Percentiles rank a stretch among this genome's conserved stretches.
Evolutionary conservation across 768 basidiomycete genomes (phyloP).

Genomic region (Kwoniella dejecticola): DNA sequence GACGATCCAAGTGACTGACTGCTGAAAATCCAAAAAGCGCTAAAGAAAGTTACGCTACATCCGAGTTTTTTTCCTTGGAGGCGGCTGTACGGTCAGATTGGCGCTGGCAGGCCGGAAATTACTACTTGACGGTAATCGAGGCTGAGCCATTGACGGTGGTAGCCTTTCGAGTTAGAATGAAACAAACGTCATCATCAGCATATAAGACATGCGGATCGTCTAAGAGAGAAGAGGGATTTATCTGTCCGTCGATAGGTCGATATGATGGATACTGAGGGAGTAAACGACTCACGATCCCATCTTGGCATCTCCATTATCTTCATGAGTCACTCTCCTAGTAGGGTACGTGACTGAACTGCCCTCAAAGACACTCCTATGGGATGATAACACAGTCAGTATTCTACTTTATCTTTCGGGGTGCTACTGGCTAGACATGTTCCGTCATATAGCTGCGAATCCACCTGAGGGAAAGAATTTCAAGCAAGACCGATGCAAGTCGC

Average conservation of each 20-base stretch:
- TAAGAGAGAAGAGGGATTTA: too few relatives aligned
- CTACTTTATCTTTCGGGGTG: too few relatives aligned
- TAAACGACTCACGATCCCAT: constrained; percentile 51
- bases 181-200: not conserved
- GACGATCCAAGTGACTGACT: too few relatives aligned
- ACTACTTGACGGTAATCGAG: constrained; percentile 44
- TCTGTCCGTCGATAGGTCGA: too few relatives aligned
- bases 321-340: constrained; percentile 83
- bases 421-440: too few relatives aligned
- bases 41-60: too few relatives aligned
- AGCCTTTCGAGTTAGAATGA: constrained; percentile 18
- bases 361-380: constrained; percentile 78
- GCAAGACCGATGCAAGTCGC: not conserved
- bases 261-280: too few relatives aligned
- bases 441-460: too few relatives aligned
- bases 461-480: constrained; percentile 3
- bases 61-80: constrained; percentile 20
- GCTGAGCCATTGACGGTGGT: constrained; percentile 42
- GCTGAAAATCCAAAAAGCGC: too few relatives aligned
- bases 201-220: not conserved
- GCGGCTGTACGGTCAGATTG: constrained; percentile 2
- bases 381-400: too few relatives aligned
- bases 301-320: constrained; percentile 63
- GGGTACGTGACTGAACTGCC: constrained; percentile 71
- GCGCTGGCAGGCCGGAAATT: constrained; percentile 45